Base-by-base conservation (phyloP, 106 monocot genomes). In the Vanilla planifolia region DNA sequence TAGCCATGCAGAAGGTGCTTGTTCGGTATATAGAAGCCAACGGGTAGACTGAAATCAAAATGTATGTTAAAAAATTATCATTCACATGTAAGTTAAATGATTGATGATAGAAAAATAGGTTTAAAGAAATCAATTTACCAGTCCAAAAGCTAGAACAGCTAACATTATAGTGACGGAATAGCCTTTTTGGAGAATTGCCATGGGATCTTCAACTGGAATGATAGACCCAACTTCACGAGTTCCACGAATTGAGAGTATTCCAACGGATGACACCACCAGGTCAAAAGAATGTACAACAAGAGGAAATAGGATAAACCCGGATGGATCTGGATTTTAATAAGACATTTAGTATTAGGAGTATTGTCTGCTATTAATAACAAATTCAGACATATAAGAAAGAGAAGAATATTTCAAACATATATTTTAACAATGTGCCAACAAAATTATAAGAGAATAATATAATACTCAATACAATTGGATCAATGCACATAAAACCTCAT, bases 231-330 rank as follows among this genome's bases (percentile, higher is more conserved):
- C 37, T 26, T 82, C 87, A 59, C 91, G 91, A 65, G 84, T 77
- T n/a, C 87, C 87, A 40, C 91, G 79, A 25, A 98, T 91, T 44
- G 96, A 98, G 40, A 98, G 80, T 41, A 98, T 84, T 52, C 96
- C 96, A 29, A 82, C 56, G 10, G 91, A 91, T 67, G 96, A 98
- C 43, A 92, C 87, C 62, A 98, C 84, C 23, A 98, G 77, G 66
- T 98, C 96, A 71, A 98, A 98, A 47, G 96, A 91, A 73, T 98
- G 96, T 21, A 98, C 81, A 43, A 98, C 96, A 71, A 98, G 81
- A 52, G 96, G 96, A 70, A 96, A 96, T 43, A 96, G 63, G 42
- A 96, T 91, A 73, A 96, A 96, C 20, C 90, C 90, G 55, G 96
- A 76, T 37, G 96, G 96, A 91, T 96, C 96, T 96, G 96, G 56